Evolutionary conservation across 305 asterid species (phyloP).

Genomic region (Coffea humblotiana): DNA sequence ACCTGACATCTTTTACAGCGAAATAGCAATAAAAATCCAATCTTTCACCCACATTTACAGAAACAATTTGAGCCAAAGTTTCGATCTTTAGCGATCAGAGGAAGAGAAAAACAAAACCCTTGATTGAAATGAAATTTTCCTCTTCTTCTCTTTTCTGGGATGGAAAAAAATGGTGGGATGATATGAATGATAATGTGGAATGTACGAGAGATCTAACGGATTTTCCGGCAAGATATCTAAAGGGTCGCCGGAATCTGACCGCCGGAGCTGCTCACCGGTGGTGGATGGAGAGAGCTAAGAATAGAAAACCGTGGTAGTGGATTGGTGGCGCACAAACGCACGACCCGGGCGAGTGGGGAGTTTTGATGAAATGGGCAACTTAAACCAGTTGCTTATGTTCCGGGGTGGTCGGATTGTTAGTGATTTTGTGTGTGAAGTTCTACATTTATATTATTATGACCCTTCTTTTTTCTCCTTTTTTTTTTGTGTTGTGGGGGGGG

Average conservation of each 20-base stretch:
- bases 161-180: not conserved
- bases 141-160: not conserved
- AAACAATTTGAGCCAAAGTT: not conserved
- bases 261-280: constrained; percentile 5
- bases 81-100: constrained; percentile 10
- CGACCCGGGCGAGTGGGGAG: constrained; percentile 18
- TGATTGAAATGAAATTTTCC: not conserved
- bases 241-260: constrained; percentile 21
- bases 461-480: too few species aligned
- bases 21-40: not conserved
- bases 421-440: not conserved
- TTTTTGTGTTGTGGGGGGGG: too few species aligned
- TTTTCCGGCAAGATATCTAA: not conserved
- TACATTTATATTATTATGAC: too few species aligned
- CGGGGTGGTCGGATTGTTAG: not conserved
- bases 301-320: not conserved
- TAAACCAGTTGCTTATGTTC: not conserved
- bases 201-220: constrained; percentile 13
- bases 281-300: not conserved
- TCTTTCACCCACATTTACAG: not conserved
- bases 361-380: not conserved
- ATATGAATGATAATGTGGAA: constrained; percentile 8
- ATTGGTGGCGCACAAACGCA: constrained; percentile 27
- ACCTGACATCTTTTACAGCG: not conserved
- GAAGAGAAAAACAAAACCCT: not conserved